Base-by-base conservation (phyloP, 2,329 filamentous ascomycete species). In the Colletotrichum musae region DNA sequence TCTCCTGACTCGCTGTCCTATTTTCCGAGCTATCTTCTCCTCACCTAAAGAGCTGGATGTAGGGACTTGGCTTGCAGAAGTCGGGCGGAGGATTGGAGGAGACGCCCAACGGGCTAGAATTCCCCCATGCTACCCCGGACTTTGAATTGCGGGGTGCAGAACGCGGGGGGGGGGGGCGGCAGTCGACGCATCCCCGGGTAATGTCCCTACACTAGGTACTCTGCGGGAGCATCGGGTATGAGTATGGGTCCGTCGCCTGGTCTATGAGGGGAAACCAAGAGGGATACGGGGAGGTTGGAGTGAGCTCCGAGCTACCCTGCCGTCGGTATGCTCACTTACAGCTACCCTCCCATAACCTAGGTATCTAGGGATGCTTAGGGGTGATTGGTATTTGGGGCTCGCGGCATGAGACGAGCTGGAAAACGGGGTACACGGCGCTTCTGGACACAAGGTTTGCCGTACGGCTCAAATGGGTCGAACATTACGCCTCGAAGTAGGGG, bases 71-170 rank as follows among this genome's bases (percentile, higher is more conserved):
- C 62, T 48, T 70, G 56, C 43, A 67, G 36, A 13, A 51, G 24
- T 56, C 15, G 32, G 43, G 52, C 57, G 62, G 60, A 60, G 56
- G 56, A 66, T 51, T 41, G 50, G 59, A 54, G 39, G 58, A 54
- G 48, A 39, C 39, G 36, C 51, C 56, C 43, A 57, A 39, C 57
- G 24, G 52, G 62, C 62, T 56, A 52, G 39, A 61, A 39, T 16
- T 16, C 24, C 56, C 62, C 67, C 62, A 52, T 70, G 51, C 45
- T 66, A 60, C 67, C 62, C 67, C 62, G 26, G 67, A 67, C 26
- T 67, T 66, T 61, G 63, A 53, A 60, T 61, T 70, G 67, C 67
- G 67, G 67, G 67, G 67, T 70, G 67, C 67, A 70, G 67, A 58
- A 53, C 56, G 51, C 36, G 63, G 62, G 65, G 66, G 10, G 66